These are phyloP conservation scores for Aspergillus hortae DNA, from an alignment of 2,329 filamentous ascomycete genomes.

Conservation along the genomic window DNA sequence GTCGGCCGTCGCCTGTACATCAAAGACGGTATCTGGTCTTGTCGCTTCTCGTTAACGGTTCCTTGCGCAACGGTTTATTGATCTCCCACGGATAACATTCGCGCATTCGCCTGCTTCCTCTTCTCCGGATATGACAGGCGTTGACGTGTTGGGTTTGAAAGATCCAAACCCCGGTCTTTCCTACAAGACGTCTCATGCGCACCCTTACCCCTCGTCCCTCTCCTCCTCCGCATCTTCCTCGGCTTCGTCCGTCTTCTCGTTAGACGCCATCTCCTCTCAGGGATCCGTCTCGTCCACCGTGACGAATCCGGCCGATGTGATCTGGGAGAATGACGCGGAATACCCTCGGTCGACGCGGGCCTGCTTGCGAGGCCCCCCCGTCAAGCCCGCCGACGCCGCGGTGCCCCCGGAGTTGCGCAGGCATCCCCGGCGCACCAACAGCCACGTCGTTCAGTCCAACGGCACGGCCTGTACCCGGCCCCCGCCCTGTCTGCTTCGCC, in stretches of 20 bases:
- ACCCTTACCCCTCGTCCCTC: conserved; percentile 67
- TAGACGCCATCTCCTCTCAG: conserved; percentile 61
- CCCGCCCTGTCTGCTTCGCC: conserved; percentile 75
- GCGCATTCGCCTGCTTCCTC: conserved; percentile 2
- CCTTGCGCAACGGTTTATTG: conserved; percentile 30
- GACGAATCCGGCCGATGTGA: conserved; percentile 55
- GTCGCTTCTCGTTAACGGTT: conserved; percentile 30
- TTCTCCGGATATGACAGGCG: conserved; percentile 40
- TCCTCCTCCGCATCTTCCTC: conserved; percentile 74
- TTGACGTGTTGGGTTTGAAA: conserved; percentile 43
- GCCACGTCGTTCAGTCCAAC: conserved; percentile 45
- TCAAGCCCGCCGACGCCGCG: conserved; percentile 30
- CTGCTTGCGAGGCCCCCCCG: conserved; percentile 23
- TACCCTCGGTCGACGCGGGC: conserved; percentile 21
- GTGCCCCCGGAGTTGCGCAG: conserved; percentile 41
- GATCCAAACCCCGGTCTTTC: conserved; percentile 35
- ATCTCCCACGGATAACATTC: conserved; percentile 4
- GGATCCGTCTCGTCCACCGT: conserved; percentile 67
- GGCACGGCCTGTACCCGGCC: conserved; percentile 50
- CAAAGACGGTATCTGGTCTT: conserved; percentile 28
- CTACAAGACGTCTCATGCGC: conserved; percentile 36
- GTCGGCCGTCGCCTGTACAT: conserved; percentile 30
- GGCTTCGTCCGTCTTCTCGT: conserved; percentile 73
- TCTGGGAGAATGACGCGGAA: conserved; percentile 42
- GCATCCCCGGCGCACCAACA: conserved; percentile 52